Conservation (phyloP, 164 flowering plant species). For the Vitis vinifera region DNA sequence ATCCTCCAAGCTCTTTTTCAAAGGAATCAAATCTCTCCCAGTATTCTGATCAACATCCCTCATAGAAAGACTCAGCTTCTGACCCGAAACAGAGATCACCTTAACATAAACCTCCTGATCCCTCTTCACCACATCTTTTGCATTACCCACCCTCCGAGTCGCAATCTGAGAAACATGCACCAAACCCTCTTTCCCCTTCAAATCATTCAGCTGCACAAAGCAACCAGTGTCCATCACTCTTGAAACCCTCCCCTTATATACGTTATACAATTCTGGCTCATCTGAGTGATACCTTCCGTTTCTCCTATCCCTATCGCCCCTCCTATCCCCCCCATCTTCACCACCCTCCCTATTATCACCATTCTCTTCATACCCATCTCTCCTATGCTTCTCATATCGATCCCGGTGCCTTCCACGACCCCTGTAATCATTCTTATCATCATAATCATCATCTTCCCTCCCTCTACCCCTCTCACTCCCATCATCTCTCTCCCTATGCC, state of each 20-base stretch:
- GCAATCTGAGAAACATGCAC: conserved; percentile 88
- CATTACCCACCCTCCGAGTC: conserved; percentile 57
- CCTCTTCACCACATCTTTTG: conserved; percentile 79
- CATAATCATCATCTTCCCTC: conserved; percentile 18
- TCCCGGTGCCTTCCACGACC: conserved; percentile 17
- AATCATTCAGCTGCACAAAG: conserved; percentile 68
- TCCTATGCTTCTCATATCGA: conserved; percentile 18
- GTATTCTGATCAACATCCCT: conserved; percentile 91
- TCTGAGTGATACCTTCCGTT: conserved; percentile 19
- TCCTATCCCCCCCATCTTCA: conserved; percentile 22
- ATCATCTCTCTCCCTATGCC: conserved; percentile 20
- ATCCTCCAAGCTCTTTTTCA: conserved; percentile 63
- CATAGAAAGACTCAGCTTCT: conserved; percentile 85
- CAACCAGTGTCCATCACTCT: conserved; percentile 85
- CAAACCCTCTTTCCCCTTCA: conserved; percentile 82
- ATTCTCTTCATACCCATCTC: conserved; percentile 16
- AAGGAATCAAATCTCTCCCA: conserved; percentile 78
- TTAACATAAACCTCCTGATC: conserved; percentile 88
- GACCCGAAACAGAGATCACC: conserved; percentile 73
- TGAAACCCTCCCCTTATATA: conserved; percentile 77
- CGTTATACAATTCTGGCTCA: conserved; percentile 70
- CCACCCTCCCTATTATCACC: conserved; percentile 14
- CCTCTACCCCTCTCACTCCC: neutral
- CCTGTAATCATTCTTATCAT: conserved; percentile 11
- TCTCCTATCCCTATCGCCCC: conserved; percentile 9